Evolutionary conservation across 1,284 basidiomycete species (phyloP).

Genomic region (Naganishia sp.): DNA sequence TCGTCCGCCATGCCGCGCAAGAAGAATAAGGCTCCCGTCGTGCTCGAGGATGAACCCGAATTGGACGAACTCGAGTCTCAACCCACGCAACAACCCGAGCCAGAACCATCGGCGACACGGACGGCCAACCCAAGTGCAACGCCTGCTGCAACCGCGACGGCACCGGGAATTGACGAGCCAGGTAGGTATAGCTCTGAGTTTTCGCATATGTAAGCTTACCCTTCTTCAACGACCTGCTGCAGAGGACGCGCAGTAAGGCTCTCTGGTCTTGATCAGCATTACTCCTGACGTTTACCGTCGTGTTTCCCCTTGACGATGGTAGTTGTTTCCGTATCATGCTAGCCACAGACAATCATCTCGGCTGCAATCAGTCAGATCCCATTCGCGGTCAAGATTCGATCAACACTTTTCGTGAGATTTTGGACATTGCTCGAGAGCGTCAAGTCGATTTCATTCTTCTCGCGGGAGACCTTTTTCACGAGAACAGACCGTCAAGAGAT

Average conservation of each 20-base stretch:
- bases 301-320: not conserved
- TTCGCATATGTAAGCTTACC: not conserved
- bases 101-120: not conserved
- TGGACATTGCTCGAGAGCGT: slow-evolving; percentile 83
- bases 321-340: slow-evolving; percentile 74
- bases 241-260: slow-evolving; percentile 19
- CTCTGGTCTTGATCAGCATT: not conserved
- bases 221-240: not conserved
- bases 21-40: not conserved
- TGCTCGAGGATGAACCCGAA: slow-evolving; percentile 1
- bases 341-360: slow-evolving; percentile 94
- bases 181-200: not conserved
- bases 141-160: slow-evolving; percentile 16
- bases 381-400: slow-evolving; percentile 93
- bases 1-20: not conserved
- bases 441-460: slow-evolving; percentile 93
- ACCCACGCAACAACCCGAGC: not conserved
- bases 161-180: slow-evolving; percentile 18
- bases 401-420: slow-evolving; percentile 90
- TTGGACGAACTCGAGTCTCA: slow-evolving; percentile 2
- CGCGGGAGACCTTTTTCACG: slow-evolving; percentile 95
- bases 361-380: slow-evolving; percentile 92
- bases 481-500: slow-evolving; percentile 90
- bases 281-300: not conserved
- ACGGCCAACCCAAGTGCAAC: not conserved